Evolutionary conservation across 306 rosid species (phyloP), one percentile per base, ranked within the genome.

Genomic region (Vicia faba): DNA sequence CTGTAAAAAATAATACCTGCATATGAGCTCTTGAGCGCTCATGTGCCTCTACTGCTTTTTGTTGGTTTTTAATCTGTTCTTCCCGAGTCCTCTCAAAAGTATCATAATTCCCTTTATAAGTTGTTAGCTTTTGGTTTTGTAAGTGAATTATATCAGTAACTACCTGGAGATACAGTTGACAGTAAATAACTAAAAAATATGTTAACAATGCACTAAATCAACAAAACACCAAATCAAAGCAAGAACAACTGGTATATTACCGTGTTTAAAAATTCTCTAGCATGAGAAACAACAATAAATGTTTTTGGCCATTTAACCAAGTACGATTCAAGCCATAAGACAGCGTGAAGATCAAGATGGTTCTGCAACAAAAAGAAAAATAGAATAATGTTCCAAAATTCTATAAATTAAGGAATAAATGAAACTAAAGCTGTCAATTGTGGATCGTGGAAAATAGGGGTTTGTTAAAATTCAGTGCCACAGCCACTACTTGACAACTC

Each of bases 301-400:
- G 99, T 90, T 72, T 93, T 93, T 8, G 97, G 97, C 99, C 99
- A 93, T 77, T 88, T 93, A 84, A 82, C 86, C 74, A 93, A 78
- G 86, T 93, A 90, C 1, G 90, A 6, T 64, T 93, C 99, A 79
- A 93, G 85, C 99, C 99, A 93, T 58, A 93, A 83, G 77, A 93
- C 99, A 56, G 99, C 99, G 69, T 93, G 99, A 75, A 93, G 99
- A 90, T 93, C 99, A 72, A 93, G 97, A 93, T 93, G 99, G 71
- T 93, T 93, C 99, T 93, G 95, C 60, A 81, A 81, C 35, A 66
- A 68, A 49, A 72, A 20, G 38, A 33, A 50, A 18, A 45, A 39
- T n/a, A 61, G 43, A 71, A 23, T 50, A 40, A 75, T 53, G 64
- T 19, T 25, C 12, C 5, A 26, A 73, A 53, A 64, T 58, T 40